Evolutionary conservation across 192 early-diverging fungal species (phyloP).

Genomic region (Podochytrium sp.): DNA sequence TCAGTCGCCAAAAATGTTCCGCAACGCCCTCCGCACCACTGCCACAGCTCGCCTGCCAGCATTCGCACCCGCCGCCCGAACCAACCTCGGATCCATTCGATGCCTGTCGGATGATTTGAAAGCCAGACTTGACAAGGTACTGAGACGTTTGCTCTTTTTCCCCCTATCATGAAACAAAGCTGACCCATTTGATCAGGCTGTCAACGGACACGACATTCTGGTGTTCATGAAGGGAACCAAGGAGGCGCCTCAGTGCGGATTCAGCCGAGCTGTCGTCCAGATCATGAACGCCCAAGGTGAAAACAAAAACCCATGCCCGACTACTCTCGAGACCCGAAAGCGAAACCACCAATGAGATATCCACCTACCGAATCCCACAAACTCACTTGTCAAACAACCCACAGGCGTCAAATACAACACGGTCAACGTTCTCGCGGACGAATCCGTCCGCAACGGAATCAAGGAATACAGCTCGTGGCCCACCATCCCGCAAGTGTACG

Average conservation of each 20-base stretch:
- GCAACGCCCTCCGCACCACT: background rate
- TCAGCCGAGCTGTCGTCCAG: conserved; percentile 91
- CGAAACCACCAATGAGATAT: too few relatives aligned
- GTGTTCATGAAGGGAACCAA: conserved; percentile 98
- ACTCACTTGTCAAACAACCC: background rate
- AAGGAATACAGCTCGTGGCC: conserved; percentile 94
- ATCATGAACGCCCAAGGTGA: conserved; percentile 78
- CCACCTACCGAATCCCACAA: background rate
- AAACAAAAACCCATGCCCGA: too few relatives aligned
- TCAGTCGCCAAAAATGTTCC: background rate
- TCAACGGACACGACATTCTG: conserved; percentile 62
- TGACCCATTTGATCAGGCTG: conserved; percentile 24
- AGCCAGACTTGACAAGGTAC: conserved; percentile 34
- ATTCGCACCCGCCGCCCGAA: background rate
- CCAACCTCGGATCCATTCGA: background rate
- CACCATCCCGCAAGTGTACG: conserved; percentile 94
- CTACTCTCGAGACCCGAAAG: too few relatives aligned
- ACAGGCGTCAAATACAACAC: conserved; percentile 79
- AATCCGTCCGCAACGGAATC: conserved; percentile 88
- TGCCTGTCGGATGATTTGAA: conserved; percentile 31
- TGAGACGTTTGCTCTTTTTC: background rate
- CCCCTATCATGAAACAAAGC: background rate
- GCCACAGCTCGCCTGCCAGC: background rate
- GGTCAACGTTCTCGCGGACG: conserved; percentile 87
- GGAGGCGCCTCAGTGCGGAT: conserved; percentile 90